Evolutionary conservation across 805 yeast genomes (phyloP).

Genomic region (Saturnispora dispora): DNA sequence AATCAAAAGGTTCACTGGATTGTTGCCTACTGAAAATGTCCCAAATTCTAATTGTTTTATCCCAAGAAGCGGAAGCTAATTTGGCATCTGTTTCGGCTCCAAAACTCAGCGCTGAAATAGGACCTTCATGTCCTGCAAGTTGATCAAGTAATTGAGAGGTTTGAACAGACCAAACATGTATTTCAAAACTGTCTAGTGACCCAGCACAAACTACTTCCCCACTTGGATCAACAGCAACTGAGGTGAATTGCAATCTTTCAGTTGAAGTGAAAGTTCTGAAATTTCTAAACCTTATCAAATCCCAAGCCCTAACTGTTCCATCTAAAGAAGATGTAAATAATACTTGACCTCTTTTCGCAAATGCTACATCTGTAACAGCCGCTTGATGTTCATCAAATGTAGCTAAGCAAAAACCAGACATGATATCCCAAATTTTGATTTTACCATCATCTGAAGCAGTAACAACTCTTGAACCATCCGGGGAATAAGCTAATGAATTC

Average conservation of each 20-base stretch:
- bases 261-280: slow-evolving; percentile 93
- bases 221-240: slow-evolving; percentile 91
- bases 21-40: slow-evolving; percentile 80
- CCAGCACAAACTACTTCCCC: slow-evolving; percentile 97
- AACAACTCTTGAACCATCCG: slow-evolving; percentile 86
- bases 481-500: slow-evolving; percentile 78
- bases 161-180: slow-evolving; percentile 96
- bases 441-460: slow-evolving; percentile 97
- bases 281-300: slow-evolving; percentile 82
- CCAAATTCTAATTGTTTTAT: slow-evolving; percentile 90
- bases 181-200: slow-evolving; percentile 78
- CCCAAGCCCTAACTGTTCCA: slow-evolving; percentile 98
- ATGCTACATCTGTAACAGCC: slow-evolving; percentile 78
- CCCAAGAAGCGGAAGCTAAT: slow-evolving; percentile 94
- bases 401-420: slow-evolving; percentile 83
- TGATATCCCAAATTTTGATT: slow-evolving; percentile 91
- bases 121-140: slow-evolving; percentile 91
- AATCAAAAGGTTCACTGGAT: slow-evolving; percentile 83
- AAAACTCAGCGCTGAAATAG: slow-evolving; percentile 79
- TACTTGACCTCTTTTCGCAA: slow-evolving; percentile 86
- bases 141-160: slow-evolving; percentile 86
- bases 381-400: slow-evolving; percentile 89
- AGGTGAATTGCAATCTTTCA: slow-evolving; percentile 74
- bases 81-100: slow-evolving; percentile 62
- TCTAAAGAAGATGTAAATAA: slow-evolving; percentile 86